Percentiles rank a stretch among this genome's conserved stretches.
These are phyloP conservation scores for Tylopilus orsonianus DNA, from an alignment of 1,284 basidiomycete species.

Conservation along the genomic window DNA sequence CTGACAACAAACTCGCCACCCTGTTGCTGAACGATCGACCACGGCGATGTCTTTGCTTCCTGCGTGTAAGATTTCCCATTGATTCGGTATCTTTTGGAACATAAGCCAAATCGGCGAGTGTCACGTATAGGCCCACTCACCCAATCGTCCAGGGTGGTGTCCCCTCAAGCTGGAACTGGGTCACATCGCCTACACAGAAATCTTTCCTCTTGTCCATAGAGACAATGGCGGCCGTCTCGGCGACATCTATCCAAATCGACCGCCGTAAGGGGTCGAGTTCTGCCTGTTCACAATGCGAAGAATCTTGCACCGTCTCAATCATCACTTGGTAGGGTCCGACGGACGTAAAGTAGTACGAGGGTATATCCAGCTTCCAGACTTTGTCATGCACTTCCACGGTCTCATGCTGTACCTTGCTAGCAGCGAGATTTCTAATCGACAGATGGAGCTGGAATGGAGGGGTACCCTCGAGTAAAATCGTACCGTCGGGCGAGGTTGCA, in stretches of 20 bases:
- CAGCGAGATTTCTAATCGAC: constrained; percentile 72
- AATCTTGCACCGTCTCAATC: constrained; percentile 75
- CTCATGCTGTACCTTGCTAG: constrained; percentile 61
- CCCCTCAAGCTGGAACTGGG: constrained; percentile 93
- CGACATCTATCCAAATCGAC: constrained; percentile 82
- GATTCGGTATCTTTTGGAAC: constrained; percentile 67
- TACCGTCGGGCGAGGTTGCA: constrained; percentile 49
- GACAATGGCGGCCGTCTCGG: constrained; percentile 91
- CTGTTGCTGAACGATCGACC: constrained; percentile 80
- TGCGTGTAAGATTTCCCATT: constrained; percentile 76
- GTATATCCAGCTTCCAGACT: constrained; percentile 76
- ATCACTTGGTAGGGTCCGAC: constrained; percentile 80
- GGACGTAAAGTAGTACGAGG: constrained; percentile 69
- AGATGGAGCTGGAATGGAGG: constrained; percentile 85
- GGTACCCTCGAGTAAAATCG: constrained; percentile 68
- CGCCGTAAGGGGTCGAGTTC: constrained; percentile 62
- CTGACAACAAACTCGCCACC: constrained; percentile 81
- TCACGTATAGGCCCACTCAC: constrained; percentile 43
- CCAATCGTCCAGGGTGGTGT: constrained; percentile 94
- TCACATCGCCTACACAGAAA: constrained; percentile 88
- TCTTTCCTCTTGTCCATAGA: constrained; percentile 78
- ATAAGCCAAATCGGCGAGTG: constrained; percentile 1
- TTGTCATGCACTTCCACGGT: constrained; percentile 58
- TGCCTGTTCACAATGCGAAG: constrained; percentile 77
- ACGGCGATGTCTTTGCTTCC: constrained; percentile 76